Base-by-base conservation (phyloP, 495 filamentous ascomycete genomes). In the Darksidea phi region DNA sequence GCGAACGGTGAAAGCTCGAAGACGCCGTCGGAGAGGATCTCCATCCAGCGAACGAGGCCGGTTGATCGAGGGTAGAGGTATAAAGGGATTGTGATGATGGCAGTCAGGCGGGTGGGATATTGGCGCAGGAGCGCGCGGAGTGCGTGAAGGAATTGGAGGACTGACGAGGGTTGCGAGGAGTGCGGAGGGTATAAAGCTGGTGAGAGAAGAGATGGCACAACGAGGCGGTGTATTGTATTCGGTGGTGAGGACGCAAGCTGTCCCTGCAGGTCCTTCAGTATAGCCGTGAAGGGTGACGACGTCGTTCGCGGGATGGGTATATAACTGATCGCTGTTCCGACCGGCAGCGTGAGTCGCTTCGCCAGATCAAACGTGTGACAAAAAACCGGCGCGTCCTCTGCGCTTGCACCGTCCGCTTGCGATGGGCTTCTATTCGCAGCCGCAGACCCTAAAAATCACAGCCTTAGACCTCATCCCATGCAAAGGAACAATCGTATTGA, bases 311-410 rank as follows among this genome's bases (percentile, higher is more conserved):
- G 70, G 67, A 80, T 75, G 15, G 80, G 80, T 23, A 88, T 80
- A 68, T 80, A 85, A 37, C 75, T 77, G 64, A 90, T 79, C 28
- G 78, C 78, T 18, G 80, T 71, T 67, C 74, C 81, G 45, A 64
- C 70, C 26, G 79, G 83, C 26, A 90, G 74, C 10, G 77, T 74
- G 36, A 97, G 84, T 13, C 89, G 87, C 73, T 95, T 96, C 15
- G 84, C 88, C 46, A 97, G 83, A 70, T 97, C 92, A 76, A 95
- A 97, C 11, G 85, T 81, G 73, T 97, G 94, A 71, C 87, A 95
- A 74, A 96, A 97, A 10, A 76, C 59, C 6, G 48, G 21, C 3
- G 42, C 6, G 13, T 51, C 60, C 24, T 41, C 57, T 18, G 25
- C 7, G 0, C 37, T 21, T 8, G 34, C n/a, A 36, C 12, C 23